A percentile compares a stretch with the other conserved stretches of the same genome.
phyloP scores from a whole-genome alignment of 2,329 filamentous ascomycete species.

The Akanthomyces uredinophilus region DNA sequence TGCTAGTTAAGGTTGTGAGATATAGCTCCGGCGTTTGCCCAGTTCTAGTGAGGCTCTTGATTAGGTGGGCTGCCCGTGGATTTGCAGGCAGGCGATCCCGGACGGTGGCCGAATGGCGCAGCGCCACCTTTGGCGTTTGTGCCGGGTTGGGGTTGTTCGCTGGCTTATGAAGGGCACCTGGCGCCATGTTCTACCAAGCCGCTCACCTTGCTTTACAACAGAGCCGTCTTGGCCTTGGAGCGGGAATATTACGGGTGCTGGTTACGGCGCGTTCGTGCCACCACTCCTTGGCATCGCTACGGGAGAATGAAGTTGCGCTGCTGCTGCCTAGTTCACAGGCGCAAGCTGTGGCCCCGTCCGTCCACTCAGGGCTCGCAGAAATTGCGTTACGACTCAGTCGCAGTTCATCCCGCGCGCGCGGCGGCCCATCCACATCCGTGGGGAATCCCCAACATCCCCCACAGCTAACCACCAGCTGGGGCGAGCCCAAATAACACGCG shows the following conservation, averaged over 20 bases:
- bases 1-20: constrained; percentile 1
- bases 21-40: constrained; percentile 3
- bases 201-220: not conserved
- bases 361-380: constrained; percentile 6
- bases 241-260: too few relatives aligned
- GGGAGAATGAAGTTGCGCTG: not conserved
- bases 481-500: not conserved
- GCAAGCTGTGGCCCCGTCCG: not conserved
- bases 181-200: not conserved
- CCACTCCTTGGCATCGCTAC: not conserved
- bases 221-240: too few relatives aligned
- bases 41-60: not conserved
- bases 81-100: not conserved
- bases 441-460: not conserved
- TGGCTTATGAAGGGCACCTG: too few relatives aligned
- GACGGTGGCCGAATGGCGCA: not conserved
- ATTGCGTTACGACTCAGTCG: constrained; percentile 8
- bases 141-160: not conserved
- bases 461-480: not conserved
- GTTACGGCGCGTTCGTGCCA: not conserved
- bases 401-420: not conserved
- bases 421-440: not conserved
- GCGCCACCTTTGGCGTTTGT: not conserved
- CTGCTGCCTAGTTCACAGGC: not conserved
- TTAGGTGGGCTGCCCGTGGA: not conserved